phyloP scores from a whole-genome alignment of 352 stramenopile species.

The Plasmopara viticola region DNA sequence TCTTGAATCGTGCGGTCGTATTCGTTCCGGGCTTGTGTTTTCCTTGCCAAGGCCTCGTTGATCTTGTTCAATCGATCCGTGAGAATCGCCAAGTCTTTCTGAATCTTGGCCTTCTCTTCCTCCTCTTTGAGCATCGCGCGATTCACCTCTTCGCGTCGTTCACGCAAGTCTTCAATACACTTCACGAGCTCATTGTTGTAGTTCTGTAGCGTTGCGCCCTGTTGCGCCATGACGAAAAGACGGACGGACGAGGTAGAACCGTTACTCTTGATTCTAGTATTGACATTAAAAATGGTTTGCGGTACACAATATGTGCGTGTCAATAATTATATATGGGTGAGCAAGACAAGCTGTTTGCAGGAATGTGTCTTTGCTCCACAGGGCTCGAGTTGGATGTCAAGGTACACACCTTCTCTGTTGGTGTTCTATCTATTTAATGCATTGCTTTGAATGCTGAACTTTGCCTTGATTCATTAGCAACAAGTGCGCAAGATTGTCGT shows the following conservation, averaged over 20 bases:
- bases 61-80: slow-evolving; percentile 89
- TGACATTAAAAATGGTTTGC: neutral
- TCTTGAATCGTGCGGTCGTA: slow-evolving; percentile 94
- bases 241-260: too few relatives aligned
- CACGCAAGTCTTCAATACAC: slow-evolving; percentile 91
- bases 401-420: slow-evolving; percentile 14
- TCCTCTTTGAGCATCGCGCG: slow-evolving; percentile 91
- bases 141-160: slow-evolving; percentile 90
- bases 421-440: slow-evolving; percentile 5
- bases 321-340: slow-evolving; percentile 7
- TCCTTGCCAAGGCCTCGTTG: slow-evolving; percentile 86
- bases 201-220: slow-evolving; percentile 91
- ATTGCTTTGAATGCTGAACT: slow-evolving; percentile 2
- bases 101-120: slow-evolving; percentile 92
- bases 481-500: slow-evolving; percentile 67
- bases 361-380: slow-evolving; percentile 47
- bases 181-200: slow-evolving; percentile 96
- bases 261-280: too few relatives aligned
- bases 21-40: slow-evolving; percentile 88
- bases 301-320: neutral
- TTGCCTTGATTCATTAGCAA: slow-evolving; percentile 23
- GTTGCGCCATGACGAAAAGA: slow-evolving; percentile 62
- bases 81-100: slow-evolving; percentile 90
- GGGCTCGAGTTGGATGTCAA: slow-evolving; percentile 47
- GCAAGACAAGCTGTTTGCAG: slow-evolving; percentile 35